Evolutionary conservation across 140 eudicot species (phyloP).

Genomic region (Anethum foeniculum): DNA sequence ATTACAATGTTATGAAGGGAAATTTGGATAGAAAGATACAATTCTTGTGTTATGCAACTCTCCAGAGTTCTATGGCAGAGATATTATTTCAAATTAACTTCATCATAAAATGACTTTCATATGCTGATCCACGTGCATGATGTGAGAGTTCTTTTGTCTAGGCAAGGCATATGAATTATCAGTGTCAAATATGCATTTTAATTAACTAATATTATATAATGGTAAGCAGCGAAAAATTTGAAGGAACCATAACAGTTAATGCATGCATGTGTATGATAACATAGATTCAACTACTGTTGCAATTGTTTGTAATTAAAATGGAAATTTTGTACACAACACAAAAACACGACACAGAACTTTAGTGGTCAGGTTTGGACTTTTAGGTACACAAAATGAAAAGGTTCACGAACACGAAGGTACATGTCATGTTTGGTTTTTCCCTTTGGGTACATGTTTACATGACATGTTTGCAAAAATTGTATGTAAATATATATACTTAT

Average conservation of each 20-base stretch:
- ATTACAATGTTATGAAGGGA: neutral
- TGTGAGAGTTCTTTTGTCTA: neutral
- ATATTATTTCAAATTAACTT: neutral
- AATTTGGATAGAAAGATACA: neutral
- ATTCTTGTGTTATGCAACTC: neutral
- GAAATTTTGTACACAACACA: neutral
- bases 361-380: too few relatives aligned
- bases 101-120: neutral
- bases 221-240: neutral
- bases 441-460: too few relatives aligned
- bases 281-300: neutral
- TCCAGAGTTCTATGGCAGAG: neutral
- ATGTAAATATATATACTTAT: too few relatives aligned
- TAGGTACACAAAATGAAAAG: too few relatives aligned
- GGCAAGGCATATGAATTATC: neutral
- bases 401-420: too few relatives aligned
- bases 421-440: too few relatives aligned
- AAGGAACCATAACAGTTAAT: neutral
- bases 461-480: too few relatives aligned
- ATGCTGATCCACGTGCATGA: neutral
- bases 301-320: neutral
- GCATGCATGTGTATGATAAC: neutral
- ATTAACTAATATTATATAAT: neutral
- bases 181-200: neutral
- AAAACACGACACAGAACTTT: too few relatives aligned